Evolutionary conservation across 768 basidiomycete genomes (phyloP), one percentile per base, ranked within the genome.

Genomic region (Tricholoma saponaceum): DNA sequence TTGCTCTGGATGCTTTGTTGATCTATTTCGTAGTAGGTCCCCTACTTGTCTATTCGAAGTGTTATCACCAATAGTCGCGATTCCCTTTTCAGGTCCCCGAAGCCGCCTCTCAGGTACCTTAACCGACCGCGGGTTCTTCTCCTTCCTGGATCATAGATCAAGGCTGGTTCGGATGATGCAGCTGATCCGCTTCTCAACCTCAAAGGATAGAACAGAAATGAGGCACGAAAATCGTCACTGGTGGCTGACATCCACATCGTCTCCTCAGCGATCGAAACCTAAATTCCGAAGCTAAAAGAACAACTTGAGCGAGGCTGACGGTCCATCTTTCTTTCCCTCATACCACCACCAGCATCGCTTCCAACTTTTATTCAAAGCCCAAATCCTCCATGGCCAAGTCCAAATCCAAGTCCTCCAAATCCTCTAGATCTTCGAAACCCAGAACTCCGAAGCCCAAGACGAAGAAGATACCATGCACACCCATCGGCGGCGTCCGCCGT

Each of bases 21-120:
- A 9, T 32, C 16, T 5, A 28, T 22, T 35, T 22, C n/a, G 3
- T 16, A 18, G 33, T 6, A 83, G 80, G 75, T 83, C 5, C 83
- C 83, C 2, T 84, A 82, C 67, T 72, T 41, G 65, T 72, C 9
- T 80, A 81, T 60, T 81, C 81, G 3, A 77, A 72, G 23, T 85
- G 82, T 82, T 85, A 84, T 61, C 83, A 84, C 62, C 79, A 83
- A 62, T 83, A 82, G 65, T 74, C 80, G 2, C 74, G 72, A 0
- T 84, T 80, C 67, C 83, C 82, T 0, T 63, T 77, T 1, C 72
- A 82, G 66, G 79, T 81, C 0, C 68, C 84, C 12, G 60, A 66
- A 18, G 80, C 79, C 0, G 80, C 83, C 37, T 65, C 69, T 7
- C 82, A 84, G 61, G 84, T 58, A 84, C 82, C 0, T 64, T 84